Evolutionary conservation across 208 protist genomes (phyloP).

Genomic region (Trypanosoma conorhini): DNA sequence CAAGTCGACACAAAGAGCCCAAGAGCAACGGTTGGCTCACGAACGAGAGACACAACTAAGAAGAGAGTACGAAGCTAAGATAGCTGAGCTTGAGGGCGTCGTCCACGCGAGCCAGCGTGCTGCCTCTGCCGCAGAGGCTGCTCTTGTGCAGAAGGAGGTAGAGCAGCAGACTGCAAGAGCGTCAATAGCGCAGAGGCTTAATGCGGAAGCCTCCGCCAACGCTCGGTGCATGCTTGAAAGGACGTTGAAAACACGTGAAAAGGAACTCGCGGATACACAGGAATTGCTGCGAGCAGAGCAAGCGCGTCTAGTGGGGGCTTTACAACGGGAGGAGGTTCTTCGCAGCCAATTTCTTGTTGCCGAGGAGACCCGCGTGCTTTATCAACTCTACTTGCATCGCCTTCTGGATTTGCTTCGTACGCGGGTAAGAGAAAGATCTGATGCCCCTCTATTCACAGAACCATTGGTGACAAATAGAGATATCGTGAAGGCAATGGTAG

Average conservation of each 20-base stretch:
- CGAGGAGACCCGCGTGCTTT: conserved; percentile 17
- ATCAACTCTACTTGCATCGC: conserved; percentile 19
- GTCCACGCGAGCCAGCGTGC: not conserved
- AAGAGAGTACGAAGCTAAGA: not conserved
- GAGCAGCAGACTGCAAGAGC: not conserved
- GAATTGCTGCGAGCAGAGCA: conserved; percentile 17
- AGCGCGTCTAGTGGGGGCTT: conserved; percentile 2
- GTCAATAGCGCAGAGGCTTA: not conserved
- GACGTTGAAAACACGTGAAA: conserved; percentile 9
- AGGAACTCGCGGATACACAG: conserved; percentile 15
- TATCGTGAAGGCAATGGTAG: conserved; percentile 2
- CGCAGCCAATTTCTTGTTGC: conserved; percentile 17
- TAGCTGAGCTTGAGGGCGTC: conserved; percentile 4
- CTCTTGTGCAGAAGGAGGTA: not conserved
- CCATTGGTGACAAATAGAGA: conserved; percentile 14
- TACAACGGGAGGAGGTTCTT: conserved; percentile 25
- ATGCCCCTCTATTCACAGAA: not conserved
- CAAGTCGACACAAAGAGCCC: not conserved
- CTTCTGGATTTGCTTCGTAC: conserved; percentile 19
- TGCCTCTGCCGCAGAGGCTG: not conserved
- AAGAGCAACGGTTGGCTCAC: conserved; percentile 6
- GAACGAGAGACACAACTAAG: conserved; percentile 1
- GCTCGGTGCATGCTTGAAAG: conserved; percentile 3
- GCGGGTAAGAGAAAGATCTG: not conserved
- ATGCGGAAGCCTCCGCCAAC: not conserved